These are phyloP conservation scores for Pseudogymnoascus sp. DNA, from an alignment of 2,329 filamentous ascomycete genomes.

Conservation along the genomic window DNA sequence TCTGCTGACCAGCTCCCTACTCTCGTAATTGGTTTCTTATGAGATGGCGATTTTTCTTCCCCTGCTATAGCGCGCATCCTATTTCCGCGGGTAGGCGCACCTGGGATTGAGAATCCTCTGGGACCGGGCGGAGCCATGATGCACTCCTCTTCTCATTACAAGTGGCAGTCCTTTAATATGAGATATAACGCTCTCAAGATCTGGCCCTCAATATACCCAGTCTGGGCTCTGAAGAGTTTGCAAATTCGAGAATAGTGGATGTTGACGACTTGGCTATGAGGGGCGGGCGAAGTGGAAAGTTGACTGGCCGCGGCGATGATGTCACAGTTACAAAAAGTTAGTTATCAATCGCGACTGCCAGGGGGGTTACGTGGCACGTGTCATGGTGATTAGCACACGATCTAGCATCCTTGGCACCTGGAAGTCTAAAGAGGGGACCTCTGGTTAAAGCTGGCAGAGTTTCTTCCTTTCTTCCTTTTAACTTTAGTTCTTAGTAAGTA, in stretches of 20 bases:
- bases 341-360: neutral
- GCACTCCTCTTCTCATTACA: neutral
- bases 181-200: neutral
- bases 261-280: neutral
- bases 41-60: constrained; percentile 30
- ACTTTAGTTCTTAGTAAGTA: no score
- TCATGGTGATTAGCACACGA: no score
- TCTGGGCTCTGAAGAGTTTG: neutral
- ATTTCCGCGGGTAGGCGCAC: neutral
- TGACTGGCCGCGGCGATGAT: neutral
- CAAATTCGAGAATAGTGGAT: neutral
- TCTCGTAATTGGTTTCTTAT: constrained; percentile 23
- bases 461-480: no score
- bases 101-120: neutral
- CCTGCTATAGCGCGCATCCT: neutral
- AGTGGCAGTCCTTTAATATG: neutral
- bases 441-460: no score
- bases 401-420: no score
- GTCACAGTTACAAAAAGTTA: neutral
- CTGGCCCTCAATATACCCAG: neutral
- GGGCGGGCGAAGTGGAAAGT: neutral
- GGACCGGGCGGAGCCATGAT: neutral
- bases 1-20: constrained; percentile 40
- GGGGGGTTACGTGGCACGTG: neutral
- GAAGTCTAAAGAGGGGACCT: neutral